phyloP scores from a whole-genome alignment of 352 stramenopile species.

The Phytophthora melonis region DNA sequence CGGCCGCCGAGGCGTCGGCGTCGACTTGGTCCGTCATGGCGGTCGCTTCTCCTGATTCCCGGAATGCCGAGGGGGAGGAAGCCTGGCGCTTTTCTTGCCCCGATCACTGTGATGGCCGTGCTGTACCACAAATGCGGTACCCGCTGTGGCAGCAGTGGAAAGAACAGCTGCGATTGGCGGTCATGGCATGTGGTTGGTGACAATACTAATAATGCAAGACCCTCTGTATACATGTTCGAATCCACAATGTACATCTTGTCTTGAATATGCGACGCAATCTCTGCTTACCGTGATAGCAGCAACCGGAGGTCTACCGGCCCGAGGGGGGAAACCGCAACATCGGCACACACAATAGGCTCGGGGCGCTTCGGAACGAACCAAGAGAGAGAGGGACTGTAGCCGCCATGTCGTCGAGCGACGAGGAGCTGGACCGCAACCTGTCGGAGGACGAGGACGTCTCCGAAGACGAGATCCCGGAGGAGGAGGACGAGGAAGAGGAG shows the following conservation, averaged over 20 bases:
- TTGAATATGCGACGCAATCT: neutral
- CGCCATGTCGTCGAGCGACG: slow-evolving; percentile 89
- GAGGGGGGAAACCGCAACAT: slow-evolving; percentile 25
- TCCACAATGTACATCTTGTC: neutral
- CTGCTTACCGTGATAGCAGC: slow-evolving; percentile 23
- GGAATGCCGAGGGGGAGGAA: slow-evolving; percentile 38
- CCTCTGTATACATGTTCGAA: neutral
- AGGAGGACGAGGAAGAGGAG: slow-evolving; percentile 72
- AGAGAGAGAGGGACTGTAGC: slow-evolving; percentile 3
- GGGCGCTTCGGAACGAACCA: slow-evolving; percentile 38
- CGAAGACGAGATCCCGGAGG: slow-evolving; percentile 81
- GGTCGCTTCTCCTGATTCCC: slow-evolving; percentile 37
- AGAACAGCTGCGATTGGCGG: slow-evolving; percentile 5
- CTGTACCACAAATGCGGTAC: slow-evolving; percentile 3
- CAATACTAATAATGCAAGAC: neutral
- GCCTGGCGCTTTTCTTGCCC: slow-evolving; percentile 39
- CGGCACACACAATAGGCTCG: slow-evolving; percentile 4
- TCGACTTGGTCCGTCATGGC: slow-evolving; percentile 43
- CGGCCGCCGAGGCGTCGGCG: slow-evolving; percentile 14
- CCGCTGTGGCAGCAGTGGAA: slow-evolving; percentile 9
- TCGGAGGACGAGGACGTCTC: slow-evolving; percentile 83
- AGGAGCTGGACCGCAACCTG: slow-evolving; percentile 85
- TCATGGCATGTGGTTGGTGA: neutral
- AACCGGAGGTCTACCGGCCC: slow-evolving; percentile 5
- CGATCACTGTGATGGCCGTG: slow-evolving; percentile 4